These are phyloP conservation scores for Cardamine occulta DNA, from an alignment of 345 rosid genomes.

Conservation along the genomic window DNA sequence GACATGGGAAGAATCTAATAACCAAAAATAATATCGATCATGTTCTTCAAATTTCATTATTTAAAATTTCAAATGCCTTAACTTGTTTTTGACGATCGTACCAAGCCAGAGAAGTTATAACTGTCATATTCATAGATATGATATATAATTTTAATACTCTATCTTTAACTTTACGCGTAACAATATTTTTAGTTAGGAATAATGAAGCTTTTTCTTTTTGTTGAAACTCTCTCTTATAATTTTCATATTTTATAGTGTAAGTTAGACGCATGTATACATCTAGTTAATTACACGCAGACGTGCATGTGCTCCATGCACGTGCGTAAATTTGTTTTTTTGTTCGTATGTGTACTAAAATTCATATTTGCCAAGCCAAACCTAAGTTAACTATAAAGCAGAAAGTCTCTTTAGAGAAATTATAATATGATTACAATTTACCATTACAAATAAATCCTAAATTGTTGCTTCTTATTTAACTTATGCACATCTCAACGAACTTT, in stretches of 20 bases:
- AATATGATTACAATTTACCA: neutral
- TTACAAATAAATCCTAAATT: conserved; percentile 14
- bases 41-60: conserved; percentile 19
- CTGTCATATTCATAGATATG: conserved; percentile 24
- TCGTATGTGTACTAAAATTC: conserved; percentile 16
- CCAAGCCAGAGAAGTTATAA: conserved; percentile 37
- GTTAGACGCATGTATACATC: conserved; percentile 30
- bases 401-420: neutral
- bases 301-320: conserved; percentile 33
- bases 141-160: conserved; percentile 15
- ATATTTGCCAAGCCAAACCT: neutral
- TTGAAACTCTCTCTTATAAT: neutral
- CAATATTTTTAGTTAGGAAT: conserved; percentile 6
- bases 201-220: neutral
- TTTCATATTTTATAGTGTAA: neutral
- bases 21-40: conserved; percentile 31
- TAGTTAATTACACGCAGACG: conserved; percentile 10
- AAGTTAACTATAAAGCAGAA: conserved; percentile 7
- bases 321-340: neutral
- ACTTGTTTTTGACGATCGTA: conserved; percentile 37
- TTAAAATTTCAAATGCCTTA: conserved; percentile 22
- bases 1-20: conserved; percentile 36
- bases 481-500: conserved; percentile 31
- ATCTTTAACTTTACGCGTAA: conserved; percentile 33
- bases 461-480: neutral